These are phyloP conservation scores for Knufia petricola DNA, from an alignment of 2,329 filamentous ascomycete genomes.

Conservation along the genomic window DNA sequence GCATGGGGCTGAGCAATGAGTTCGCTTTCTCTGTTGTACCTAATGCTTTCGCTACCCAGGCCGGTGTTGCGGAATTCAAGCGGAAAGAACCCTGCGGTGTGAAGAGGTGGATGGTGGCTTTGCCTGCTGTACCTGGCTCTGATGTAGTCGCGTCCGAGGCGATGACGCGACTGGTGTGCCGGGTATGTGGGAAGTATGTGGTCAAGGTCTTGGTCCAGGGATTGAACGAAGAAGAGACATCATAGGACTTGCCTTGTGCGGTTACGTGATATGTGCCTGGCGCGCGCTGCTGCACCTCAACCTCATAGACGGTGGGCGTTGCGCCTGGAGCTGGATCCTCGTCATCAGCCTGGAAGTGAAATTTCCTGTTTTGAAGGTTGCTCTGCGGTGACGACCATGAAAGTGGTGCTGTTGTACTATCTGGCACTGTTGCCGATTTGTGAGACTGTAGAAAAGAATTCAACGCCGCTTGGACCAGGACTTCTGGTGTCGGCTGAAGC, in stretches of 20 bases:
- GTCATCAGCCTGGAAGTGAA: constrained; percentile 19
- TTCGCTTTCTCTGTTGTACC: constrained; percentile 71
- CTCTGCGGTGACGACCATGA: constrained; percentile 19
- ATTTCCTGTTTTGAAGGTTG: constrained; percentile 21
- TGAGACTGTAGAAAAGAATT: constrained; percentile 47
- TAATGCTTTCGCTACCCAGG: constrained; percentile 80
- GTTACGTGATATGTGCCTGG: constrained; percentile 42
- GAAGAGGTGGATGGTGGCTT: constrained; percentile 61
- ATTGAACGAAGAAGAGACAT: constrained; percentile 42
- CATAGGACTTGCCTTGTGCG: constrained; percentile 30
- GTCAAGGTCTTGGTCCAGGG: constrained; percentile 45
- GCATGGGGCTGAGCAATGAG: constrained; percentile 88
- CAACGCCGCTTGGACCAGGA: constrained; percentile 78
- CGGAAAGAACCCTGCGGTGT: constrained; percentile 53
- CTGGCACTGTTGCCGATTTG: background rate
- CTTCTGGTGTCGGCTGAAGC: constrained; percentile 54
- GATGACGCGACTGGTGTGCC: constrained; percentile 71
- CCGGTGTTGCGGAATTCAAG: constrained; percentile 49
- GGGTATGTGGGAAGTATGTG: constrained; percentile 71
- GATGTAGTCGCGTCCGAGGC: constrained; percentile 12
- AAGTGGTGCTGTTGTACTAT: constrained; percentile 5
- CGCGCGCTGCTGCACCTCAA: constrained; percentile 44
- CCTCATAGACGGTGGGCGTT: constrained; percentile 23
- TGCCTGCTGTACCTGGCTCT: constrained; percentile 24
- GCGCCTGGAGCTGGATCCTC: constrained; percentile 18